Conservation (phyloP, 345 rosid species). For the Carallia brachiata region DNA sequence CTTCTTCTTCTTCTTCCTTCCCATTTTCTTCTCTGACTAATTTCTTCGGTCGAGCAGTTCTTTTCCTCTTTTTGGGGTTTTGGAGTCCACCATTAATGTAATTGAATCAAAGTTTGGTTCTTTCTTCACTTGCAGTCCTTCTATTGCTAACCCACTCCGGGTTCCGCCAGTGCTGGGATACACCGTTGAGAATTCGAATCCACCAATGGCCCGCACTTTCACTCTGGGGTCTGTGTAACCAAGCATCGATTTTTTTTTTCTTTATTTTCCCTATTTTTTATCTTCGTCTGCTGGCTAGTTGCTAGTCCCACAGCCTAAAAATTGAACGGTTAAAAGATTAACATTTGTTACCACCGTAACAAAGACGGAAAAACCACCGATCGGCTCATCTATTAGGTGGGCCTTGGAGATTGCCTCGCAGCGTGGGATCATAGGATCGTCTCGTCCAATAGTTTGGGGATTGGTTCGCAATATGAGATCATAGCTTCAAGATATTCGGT, state of each 20-base stretch:
- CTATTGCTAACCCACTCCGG: background rate
- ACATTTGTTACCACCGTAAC: background rate
- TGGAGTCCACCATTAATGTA: conserved; percentile 3
- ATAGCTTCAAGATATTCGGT: too few relatives aligned
- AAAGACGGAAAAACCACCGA: too few relatives aligned
- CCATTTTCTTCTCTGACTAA: too few relatives aligned
- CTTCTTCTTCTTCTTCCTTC: background rate
- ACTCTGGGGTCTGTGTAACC: background rate
- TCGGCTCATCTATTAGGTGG: too few relatives aligned
- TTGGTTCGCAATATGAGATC: too few relatives aligned
- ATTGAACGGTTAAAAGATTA: background rate
- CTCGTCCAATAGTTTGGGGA: too few relatives aligned
- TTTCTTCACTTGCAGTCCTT: background rate
- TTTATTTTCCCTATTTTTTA: background rate
- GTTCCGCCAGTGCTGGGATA: background rate
- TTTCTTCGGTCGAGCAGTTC: conserved; percentile 2
- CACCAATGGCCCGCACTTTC: background rate
- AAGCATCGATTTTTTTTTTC: background rate
- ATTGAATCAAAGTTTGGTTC: background rate
- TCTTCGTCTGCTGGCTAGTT: too few relatives aligned
- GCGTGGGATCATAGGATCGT: too few relatives aligned
- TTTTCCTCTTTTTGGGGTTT: conserved; percentile 4
- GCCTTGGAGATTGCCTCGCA: too few relatives aligned
- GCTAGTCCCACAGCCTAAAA: background rate
- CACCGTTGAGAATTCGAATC: conserved; percentile 5